A percentile compares a stretch with the other conserved stretches of the same genome.
phyloP scores from a whole-genome alignment of 345 rosid species.

The Corymbia maculata region DNA sequence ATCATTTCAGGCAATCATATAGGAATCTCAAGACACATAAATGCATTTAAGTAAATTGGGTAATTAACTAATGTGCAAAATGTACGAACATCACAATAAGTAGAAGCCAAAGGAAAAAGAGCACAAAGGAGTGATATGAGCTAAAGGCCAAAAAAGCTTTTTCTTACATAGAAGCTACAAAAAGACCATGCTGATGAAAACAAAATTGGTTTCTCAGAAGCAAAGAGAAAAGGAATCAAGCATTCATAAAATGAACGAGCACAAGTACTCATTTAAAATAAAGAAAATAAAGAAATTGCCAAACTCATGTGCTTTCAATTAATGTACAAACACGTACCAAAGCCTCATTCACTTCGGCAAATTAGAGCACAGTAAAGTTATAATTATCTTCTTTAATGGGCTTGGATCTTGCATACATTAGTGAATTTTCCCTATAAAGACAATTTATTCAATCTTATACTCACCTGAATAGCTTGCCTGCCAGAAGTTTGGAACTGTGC shows the following conservation, averaged over 20 bases:
- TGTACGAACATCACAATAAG: neutral
- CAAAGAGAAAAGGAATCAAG: neutral
- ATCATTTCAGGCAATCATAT: neutral
- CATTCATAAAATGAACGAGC: neutral
- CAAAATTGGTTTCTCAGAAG: neutral
- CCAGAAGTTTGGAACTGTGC: conserved; percentile 93
- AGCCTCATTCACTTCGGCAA: neutral
- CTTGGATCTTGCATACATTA: neutral
- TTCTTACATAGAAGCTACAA: neutral
- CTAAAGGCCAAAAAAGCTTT: neutral
- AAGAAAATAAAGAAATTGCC: neutral
- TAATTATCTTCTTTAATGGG: neutral
- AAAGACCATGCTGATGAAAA: neutral
- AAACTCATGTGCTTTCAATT: neutral
- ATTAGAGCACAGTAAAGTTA: neutral
- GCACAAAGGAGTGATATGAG: neutral
- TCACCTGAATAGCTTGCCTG: conserved; percentile 88
- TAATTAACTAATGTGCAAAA: neutral
- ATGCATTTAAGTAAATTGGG: neutral
- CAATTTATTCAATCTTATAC: neutral
- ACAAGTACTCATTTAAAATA: neutral
- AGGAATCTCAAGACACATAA: neutral
- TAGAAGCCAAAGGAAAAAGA: neutral
- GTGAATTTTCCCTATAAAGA: neutral
- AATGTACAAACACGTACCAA: neutral